Evolutionary conservation across 208 protist genomes (phyloP).

Genomic region (Leishmania guyanensis): DNA sequence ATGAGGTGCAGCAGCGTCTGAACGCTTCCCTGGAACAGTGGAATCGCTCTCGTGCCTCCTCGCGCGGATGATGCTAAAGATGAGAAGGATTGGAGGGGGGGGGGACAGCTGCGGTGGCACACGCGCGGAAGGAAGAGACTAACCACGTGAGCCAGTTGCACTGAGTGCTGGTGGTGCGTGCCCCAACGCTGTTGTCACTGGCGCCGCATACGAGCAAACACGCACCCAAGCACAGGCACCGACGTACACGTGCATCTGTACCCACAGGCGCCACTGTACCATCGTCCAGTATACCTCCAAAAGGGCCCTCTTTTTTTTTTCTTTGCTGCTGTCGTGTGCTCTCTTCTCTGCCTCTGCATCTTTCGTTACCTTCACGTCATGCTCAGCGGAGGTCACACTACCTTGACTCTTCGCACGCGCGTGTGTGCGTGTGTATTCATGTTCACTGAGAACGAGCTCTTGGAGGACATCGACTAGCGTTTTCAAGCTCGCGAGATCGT

Average conservation of each 20-base stretch:
- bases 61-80: background rate
- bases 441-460: background rate
- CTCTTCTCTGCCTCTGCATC: background rate
- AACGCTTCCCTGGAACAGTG: constrained; percentile 42
- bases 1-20: constrained; percentile 46
- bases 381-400: background rate
- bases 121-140: background rate
- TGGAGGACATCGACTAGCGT: background rate
- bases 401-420: background rate
- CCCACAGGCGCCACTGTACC: background rate
- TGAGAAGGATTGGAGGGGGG: background rate
- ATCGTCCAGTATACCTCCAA: background rate
- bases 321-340: background rate
- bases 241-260: background rate
- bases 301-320: background rate
- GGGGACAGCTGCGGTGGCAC: background rate
- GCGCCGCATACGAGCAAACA: background rate
- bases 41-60: background rate
- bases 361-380: background rate
- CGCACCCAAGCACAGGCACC: background rate
- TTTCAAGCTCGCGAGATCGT: background rate
- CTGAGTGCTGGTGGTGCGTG: background rate
- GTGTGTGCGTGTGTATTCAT: background rate
- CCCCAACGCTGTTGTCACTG: background rate
- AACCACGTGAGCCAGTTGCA: background rate